phyloP scores from a whole-genome alignment of 1,284 basidiomycete species.

The Coniferiporia weirii region DNA sequence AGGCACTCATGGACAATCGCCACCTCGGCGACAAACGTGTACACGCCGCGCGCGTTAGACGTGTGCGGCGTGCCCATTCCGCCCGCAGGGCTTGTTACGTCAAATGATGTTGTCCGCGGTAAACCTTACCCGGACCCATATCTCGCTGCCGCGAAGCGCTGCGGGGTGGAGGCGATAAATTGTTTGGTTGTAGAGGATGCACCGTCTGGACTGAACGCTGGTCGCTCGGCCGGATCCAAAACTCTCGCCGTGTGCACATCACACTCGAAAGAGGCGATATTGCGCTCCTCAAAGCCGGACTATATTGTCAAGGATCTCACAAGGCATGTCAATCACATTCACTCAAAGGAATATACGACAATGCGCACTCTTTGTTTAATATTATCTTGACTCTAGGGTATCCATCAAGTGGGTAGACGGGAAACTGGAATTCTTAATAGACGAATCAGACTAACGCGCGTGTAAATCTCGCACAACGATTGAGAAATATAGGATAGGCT shows the following conservation, averaged over 20 bases:
- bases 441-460: constrained; percentile 20
- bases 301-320: constrained; percentile 51
- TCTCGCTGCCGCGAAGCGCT: constrained; percentile 51
- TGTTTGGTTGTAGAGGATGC: constrained; percentile 84
- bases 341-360: not conserved
- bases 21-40: constrained; percentile 71
- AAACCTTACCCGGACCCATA: constrained; percentile 85
- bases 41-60: constrained; percentile 57
- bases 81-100: constrained; percentile 56
- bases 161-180: constrained; percentile 42
- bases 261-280: constrained; percentile 46
- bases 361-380: not conserved
- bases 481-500: not conserved
- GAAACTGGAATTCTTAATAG: constrained; percentile 26
- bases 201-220: constrained; percentile 69
- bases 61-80: constrained; percentile 56
- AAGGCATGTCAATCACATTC: constrained; percentile 32
- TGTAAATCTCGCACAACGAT: not conserved
- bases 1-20: constrained; percentile 62
- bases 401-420: constrained; percentile 28
- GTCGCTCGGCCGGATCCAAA: constrained; percentile 65
- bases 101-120: constrained; percentile 66
- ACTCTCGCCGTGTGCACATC: constrained; percentile 83
- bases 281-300: constrained; percentile 44
- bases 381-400: constrained; percentile 20